phyloP scores from a whole-genome alignment of 257 asterid species.

The Lavandula angustifolia region DNA sequence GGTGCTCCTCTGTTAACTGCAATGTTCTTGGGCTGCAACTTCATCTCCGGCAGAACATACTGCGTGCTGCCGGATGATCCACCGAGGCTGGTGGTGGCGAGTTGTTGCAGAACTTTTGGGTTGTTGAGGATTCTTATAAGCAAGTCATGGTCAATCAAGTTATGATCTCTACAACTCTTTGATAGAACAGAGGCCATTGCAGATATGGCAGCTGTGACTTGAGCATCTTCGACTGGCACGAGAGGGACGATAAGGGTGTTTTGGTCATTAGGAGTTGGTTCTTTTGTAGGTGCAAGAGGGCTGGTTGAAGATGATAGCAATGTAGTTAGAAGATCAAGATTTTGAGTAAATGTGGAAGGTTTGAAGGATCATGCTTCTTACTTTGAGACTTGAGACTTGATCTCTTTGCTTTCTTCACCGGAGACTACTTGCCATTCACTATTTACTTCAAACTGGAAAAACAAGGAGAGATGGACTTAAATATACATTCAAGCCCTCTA shows the following conservation, averaged over 20 bases:
- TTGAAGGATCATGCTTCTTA: background rate
- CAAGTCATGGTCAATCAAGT: background rate
- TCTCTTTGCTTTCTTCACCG: constrained; percentile 17
- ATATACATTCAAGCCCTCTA: background rate
- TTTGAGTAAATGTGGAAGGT: background rate
- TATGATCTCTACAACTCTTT: background rate
- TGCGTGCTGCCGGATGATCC: too few relatives aligned
- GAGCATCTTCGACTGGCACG: background rate
- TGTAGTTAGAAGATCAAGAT: background rate
- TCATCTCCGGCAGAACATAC: background rate
- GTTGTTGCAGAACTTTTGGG: background rate
- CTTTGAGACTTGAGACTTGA: background rate
- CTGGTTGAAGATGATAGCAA: background rate
- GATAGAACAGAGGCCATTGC: background rate
- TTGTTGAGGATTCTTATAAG: background rate
- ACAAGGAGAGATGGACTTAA: background rate
- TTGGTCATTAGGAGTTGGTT: background rate
- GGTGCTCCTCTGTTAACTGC: background rate
- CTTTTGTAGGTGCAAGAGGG: background rate
- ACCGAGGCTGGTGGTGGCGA: background rate
- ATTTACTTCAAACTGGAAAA: constrained; percentile 11
- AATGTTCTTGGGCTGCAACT: background rate
- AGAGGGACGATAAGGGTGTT: background rate
- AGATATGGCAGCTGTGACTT: background rate
- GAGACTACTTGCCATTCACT: constrained; percentile 12